Conservation (phyloP, 371 early-diverging fungal genomes). For the Fennellomyces sp. region DNA sequence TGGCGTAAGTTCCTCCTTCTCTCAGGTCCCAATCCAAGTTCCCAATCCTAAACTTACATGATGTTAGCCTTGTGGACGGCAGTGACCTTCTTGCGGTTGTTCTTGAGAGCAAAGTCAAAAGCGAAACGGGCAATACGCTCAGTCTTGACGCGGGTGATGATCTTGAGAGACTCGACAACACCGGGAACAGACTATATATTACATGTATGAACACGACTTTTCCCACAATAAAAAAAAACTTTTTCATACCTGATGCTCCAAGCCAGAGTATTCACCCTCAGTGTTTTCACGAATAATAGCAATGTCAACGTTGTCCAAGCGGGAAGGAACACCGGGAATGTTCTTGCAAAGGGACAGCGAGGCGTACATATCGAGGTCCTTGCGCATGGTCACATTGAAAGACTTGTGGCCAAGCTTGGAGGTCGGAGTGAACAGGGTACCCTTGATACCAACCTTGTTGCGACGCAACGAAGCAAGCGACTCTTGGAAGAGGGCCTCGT, state of each 20-base stretch:
- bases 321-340: conserved; percentile 78
- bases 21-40: neutral
- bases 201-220: neutral
- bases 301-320: conserved; percentile 92
- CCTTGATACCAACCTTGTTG: conserved; percentile 97
- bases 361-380: conserved; percentile 96
- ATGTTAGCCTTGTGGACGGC: conserved; percentile 99
- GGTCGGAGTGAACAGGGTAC: conserved; percentile 93
- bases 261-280: conserved; percentile 98
- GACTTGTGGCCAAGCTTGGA: conserved; percentile 82
- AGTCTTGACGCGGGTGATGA: conserved; percentile 92
- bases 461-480: conserved; percentile 88
- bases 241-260: conserved; percentile 84
- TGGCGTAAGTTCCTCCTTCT: neutral
- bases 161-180: conserved; percentile 97
- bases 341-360: conserved; percentile 86
- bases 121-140: conserved; percentile 98
- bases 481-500: conserved; percentile 77
- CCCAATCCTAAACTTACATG: conserved; percentile 65
- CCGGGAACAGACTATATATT: conserved; percentile 84
- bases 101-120: conserved; percentile 96
- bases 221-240: neutral
- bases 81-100: conserved; percentile 96
- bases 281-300: conserved; percentile 98
- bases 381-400: conserved; percentile 94